A percentile compares a stretch with the other conserved stretches of the same genome.
Evolutionary conservation across 768 basidiomycete genomes (phyloP).

Genomic region (Tylopilus rubrobrunneus): DNA sequence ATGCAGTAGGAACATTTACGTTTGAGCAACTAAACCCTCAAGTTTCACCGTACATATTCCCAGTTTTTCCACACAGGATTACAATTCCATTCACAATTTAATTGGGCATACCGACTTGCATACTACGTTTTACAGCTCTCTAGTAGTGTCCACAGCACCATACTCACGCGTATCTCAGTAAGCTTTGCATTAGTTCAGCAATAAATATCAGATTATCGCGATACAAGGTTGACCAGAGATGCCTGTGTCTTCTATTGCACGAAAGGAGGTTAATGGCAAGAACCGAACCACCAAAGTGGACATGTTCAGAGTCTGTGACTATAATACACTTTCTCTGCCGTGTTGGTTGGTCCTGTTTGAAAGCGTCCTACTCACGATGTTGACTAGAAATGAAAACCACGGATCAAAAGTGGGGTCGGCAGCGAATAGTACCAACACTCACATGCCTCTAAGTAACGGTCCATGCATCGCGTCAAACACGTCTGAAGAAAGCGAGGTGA

Average conservation of each 20-base stretch:
- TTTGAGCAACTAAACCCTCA: slow-evolving; percentile 1
- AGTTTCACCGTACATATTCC: slow-evolving; percentile 21
- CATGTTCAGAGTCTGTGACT: neutral
- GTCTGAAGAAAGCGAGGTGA: slow-evolving; percentile 41
- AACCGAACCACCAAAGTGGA: neutral
- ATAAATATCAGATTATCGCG: slow-evolving; percentile 11
- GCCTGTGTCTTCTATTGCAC: slow-evolving; percentile 2
- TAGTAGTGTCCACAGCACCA: slow-evolving; percentile 13
- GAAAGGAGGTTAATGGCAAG: neutral
- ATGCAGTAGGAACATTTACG: slow-evolving; percentile 1
- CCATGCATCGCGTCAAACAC: slow-evolving; percentile 71
- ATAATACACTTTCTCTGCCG: slow-evolving; percentile 17
- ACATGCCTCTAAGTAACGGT: slow-evolving; percentile 86
- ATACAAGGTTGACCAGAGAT: neutral
- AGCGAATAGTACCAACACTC: slow-evolving; percentile 30
- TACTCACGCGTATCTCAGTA: slow-evolving; percentile 9
- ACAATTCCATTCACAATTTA: slow-evolving; percentile 12
- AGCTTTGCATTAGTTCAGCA: slow-evolving; percentile 12
- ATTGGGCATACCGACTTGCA: slow-evolving; percentile 14
- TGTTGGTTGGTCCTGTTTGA: slow-evolving; percentile 43
- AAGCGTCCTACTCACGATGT: slow-evolving; percentile 72
- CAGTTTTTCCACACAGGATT: slow-evolving; percentile 1
- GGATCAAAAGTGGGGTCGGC: slow-evolving; percentile 1
- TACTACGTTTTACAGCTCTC: slow-evolving; percentile 16
- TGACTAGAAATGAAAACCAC: slow-evolving; percentile 46